Percentiles rank a stretch among this genome's conserved stretches.
phyloP scores from a whole-genome alignment of 2,329 filamentous ascomycete genomes.

The Trichoderma atrobrunneum region DNA sequence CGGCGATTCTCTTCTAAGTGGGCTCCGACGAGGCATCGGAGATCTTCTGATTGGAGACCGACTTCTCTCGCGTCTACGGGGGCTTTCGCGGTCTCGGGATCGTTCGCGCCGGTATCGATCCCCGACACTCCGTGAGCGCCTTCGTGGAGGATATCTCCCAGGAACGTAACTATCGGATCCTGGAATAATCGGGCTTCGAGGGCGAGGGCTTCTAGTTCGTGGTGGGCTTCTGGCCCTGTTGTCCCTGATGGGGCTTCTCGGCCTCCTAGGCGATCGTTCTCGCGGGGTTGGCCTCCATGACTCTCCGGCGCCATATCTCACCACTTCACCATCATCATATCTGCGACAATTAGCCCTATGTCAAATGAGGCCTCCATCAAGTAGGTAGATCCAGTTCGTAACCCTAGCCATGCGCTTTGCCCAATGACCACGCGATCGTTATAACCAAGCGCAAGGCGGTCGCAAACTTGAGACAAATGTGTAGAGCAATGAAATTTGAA shows the following conservation, averaged over 20 bases:
- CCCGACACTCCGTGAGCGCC: constrained; percentile 41
- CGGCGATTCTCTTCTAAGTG: constrained; percentile 37
- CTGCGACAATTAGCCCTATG: constrained; percentile 33
- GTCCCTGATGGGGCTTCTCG: constrained; percentile 32
- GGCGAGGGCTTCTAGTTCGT: constrained; percentile 32
- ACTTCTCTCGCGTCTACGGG: constrained; percentile 37
- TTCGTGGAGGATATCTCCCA: constrained; percentile 41
- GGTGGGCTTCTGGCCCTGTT: constrained; percentile 31
- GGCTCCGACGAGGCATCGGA: constrained; percentile 39
- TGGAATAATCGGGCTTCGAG: constrained; percentile 31
- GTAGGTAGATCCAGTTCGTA: not conserved
- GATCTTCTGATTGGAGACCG: constrained; percentile 39
- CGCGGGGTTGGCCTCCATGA: constrained; percentile 59
- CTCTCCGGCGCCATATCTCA: constrained; percentile 60
- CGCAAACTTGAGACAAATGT: not conserved
- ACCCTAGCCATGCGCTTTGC: not conserved
- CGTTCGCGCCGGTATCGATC: constrained; percentile 43
- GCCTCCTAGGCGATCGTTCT: constrained; percentile 45
- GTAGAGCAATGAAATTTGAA: not conserved
- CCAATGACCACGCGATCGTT: not conserved
- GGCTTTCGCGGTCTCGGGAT: constrained; percentile 41
- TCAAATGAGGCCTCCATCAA: not conserved
- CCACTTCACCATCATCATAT: constrained; percentile 61
- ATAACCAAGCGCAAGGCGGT: not conserved
- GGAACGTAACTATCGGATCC: constrained; percentile 48